These are phyloP conservation scores for Plasmodium relictum DNA, from an alignment of 169 alveolate species.

Conservation along the genomic window DNA sequence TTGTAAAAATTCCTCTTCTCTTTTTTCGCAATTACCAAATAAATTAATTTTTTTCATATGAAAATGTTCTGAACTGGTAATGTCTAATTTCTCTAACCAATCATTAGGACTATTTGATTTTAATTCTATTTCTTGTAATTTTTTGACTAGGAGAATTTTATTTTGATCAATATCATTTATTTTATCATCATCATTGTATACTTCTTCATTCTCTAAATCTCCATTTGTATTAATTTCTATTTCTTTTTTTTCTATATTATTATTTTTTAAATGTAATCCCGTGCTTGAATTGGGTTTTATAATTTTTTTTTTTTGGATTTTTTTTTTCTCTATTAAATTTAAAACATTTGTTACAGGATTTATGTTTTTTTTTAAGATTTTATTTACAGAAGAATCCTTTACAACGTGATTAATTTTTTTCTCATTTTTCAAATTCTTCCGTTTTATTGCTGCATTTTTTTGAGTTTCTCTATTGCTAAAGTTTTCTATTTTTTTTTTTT, in stretches of 20 bases:
- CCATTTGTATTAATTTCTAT: not conserved
- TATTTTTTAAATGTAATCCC: too few species aligned
- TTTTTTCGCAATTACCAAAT: constrained; percentile 29
- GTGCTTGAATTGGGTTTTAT: too few species aligned
- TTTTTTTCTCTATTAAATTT: not conserved
- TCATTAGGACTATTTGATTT: not conserved
- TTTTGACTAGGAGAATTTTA: constrained; percentile 18
- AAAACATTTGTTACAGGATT: too few species aligned
- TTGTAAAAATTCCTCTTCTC: constrained; percentile 24
- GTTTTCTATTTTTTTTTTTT: too few species aligned
- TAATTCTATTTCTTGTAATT: constrained; percentile 37
- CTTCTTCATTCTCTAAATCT: not conserved
- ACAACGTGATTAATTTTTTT: too few species aligned
- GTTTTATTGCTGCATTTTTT: too few species aligned
- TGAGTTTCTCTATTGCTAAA: too few species aligned
- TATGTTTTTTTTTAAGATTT: too few species aligned
- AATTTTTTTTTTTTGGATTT: not conserved
- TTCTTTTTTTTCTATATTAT: not conserved
- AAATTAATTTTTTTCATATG: constrained; percentile 27
- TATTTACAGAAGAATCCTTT: too few species aligned
- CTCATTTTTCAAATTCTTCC: too few species aligned
- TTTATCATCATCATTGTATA: not conserved
- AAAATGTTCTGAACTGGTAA: constrained; percentile 47
- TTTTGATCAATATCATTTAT: constrained; percentile 4
- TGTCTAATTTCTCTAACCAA: constrained; percentile 60